A percentile compares a stretch with the other conserved stretches of the same genome.
Conservation (phyloP, 2,329 filamentous ascomycete genomes). For the Sphaerulina populicola region DNA sequence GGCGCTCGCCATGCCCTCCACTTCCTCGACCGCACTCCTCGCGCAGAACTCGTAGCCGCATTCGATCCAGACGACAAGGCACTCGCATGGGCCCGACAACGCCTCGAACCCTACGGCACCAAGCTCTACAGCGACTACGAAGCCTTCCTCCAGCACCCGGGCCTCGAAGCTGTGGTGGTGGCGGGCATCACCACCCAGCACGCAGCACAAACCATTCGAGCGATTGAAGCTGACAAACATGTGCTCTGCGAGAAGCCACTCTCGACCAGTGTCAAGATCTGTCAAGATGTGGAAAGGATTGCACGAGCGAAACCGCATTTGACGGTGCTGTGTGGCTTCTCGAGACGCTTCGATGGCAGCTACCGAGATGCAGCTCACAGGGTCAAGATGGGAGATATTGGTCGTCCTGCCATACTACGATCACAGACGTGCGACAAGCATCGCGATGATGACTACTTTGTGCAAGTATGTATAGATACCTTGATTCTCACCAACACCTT, state of each 20-base stretch:
- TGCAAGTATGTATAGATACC: slow-evolving; percentile 33
- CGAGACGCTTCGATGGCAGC: slow-evolving; percentile 57
- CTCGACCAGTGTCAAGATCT: slow-evolving; percentile 51
- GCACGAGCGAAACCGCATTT: slow-evolving; percentile 40
- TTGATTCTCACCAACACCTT: background rate
- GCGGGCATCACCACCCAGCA: slow-evolving; percentile 50
- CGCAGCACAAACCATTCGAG: slow-evolving; percentile 50
- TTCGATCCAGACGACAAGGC: slow-evolving; percentile 40
- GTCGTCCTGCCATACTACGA: slow-evolving; percentile 52
- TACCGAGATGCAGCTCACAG: slow-evolving; percentile 53
- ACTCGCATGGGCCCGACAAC: slow-evolving; percentile 42
- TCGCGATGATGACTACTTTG: slow-evolving; percentile 59
- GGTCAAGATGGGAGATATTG: slow-evolving; percentile 49
- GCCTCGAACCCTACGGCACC: slow-evolving; percentile 47
- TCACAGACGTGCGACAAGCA: slow-evolving; percentile 61
- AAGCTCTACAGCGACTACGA: slow-evolving; percentile 49
- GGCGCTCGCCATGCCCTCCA: slow-evolving; percentile 43
- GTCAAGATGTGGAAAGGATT: slow-evolving; percentile 47
- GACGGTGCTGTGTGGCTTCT: slow-evolving; percentile 61
- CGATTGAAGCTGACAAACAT: slow-evolving; percentile 48
- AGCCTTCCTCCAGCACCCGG: slow-evolving; percentile 49
- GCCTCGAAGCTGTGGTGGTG: slow-evolving; percentile 49
- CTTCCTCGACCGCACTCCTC: slow-evolving; percentile 41
- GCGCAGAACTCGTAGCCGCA: slow-evolving; percentile 42
- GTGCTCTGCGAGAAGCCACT: slow-evolving; percentile 55